phyloP scores from a whole-genome alignment of 129 eudicot genomes.

The Glebionis coronaria region DNA sequence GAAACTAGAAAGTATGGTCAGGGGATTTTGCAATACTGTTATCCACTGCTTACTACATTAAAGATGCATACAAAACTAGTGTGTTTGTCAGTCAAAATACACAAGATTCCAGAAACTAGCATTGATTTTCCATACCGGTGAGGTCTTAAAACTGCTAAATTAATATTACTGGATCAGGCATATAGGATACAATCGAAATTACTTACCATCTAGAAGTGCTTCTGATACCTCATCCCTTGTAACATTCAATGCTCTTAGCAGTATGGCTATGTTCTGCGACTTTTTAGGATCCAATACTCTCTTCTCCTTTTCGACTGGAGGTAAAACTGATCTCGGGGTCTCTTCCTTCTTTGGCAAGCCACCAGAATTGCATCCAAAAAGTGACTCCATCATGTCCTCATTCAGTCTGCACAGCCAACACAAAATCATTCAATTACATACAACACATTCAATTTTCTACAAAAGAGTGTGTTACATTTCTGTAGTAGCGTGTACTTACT shows the following conservation, averaged over 20 bases:
- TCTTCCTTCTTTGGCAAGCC: slow-evolving; percentile 49
- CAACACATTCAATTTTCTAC: slow-evolving; percentile 11
- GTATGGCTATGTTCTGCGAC: slow-evolving; percentile 93
- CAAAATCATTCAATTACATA: background rate
- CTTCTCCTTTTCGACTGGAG: slow-evolving; percentile 66
- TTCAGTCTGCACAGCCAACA: slow-evolving; percentile 49
- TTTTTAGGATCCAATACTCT: slow-evolving; percentile 95
- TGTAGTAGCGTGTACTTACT: slow-evolving; percentile 50
- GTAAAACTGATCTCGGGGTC: slow-evolving; percentile 50
- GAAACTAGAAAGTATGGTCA: too few species aligned
- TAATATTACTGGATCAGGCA: background rate
- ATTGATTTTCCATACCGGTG: background rate
- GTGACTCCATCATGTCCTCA: slow-evolving; percentile 94
- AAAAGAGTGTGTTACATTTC: background rate
- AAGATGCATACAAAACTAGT: too few species aligned
- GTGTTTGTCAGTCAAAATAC: too few species aligned
- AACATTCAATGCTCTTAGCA: slow-evolving; percentile 84
- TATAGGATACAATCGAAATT: slow-evolving; percentile 21
- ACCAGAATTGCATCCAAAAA: slow-evolving; percentile 66
- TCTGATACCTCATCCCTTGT: slow-evolving; percentile 89
- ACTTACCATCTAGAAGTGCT: slow-evolving; percentile 87
- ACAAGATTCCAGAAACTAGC: too few species aligned
- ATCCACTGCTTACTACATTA: too few species aligned
- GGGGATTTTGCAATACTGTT: too few species aligned
- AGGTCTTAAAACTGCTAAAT: background rate